Percentiles rank a stretch among this genome's conserved stretches.
These are phyloP conservation scores for Pulveroboletus ravenelii DNA, from an alignment of 768 basidiomycete genomes.

Conservation along the genomic window DNA sequence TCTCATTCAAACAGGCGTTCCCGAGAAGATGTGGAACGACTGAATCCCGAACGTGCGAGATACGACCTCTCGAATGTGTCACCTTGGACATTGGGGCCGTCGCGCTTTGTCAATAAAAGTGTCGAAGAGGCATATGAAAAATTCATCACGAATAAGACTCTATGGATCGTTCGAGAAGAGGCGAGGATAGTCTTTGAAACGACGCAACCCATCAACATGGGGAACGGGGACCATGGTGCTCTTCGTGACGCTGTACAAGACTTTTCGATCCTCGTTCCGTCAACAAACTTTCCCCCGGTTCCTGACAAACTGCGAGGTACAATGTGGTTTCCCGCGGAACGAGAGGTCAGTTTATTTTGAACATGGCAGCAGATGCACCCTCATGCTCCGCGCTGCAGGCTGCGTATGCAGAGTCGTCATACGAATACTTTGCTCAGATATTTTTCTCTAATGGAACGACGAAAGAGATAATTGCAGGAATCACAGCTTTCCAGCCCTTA, in stretches of 20 bases:
- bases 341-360: neutral
- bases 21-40: no score
- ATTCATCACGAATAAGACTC: neutral
- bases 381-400: neutral
- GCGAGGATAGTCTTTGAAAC: neutral
- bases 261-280: neutral
- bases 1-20: no score
- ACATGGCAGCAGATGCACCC: neutral
- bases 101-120: neutral
- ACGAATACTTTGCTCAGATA: slow-evolving; percentile 17
- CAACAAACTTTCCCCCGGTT: neutral
- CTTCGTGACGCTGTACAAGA: neutral
- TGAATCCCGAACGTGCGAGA: neutral
- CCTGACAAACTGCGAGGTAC: neutral
- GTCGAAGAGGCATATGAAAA: neutral
- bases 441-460: slow-evolving; percentile 14
- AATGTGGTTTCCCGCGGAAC: rapidly evolving
- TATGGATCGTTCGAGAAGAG: neutral
- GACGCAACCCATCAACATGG: neutral
- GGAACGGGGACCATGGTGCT: neutral
- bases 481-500: slow-evolving; percentile 15
- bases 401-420: slow-evolving; percentile 6
- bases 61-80: neutral
- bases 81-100: neutral
- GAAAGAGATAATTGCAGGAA: slow-evolving; percentile 12